phyloP scores from a whole-genome alignment of 2,329 filamentous ascomycete genomes.

The Leptographium lundbergii region DNA sequence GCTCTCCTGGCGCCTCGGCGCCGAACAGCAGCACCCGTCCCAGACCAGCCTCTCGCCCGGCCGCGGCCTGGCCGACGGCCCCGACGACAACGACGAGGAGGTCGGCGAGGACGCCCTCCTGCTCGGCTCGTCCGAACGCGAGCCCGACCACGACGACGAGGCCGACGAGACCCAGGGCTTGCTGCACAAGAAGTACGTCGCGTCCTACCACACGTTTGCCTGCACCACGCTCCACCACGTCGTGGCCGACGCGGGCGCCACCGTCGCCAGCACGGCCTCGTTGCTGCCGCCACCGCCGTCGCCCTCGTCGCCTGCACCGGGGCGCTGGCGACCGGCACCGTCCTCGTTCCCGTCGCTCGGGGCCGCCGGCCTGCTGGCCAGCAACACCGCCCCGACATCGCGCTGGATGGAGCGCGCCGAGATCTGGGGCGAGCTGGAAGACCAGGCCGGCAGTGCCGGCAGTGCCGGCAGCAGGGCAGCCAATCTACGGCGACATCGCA shows the following conservation, averaged over 20 bases:
- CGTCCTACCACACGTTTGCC: conserved; percentile 36
- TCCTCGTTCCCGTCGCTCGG: conserved; percentile 1
- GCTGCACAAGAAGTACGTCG: conserved; percentile 11
- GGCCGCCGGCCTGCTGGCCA: neutral
- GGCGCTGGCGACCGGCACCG: conserved; percentile 25
- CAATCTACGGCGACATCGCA: conserved; percentile 26
- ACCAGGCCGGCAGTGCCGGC: conserved; percentile 37
- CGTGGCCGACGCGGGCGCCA: neutral
- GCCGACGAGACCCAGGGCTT: conserved; percentile 14
- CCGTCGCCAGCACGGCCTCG: neutral
- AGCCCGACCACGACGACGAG: conserved; percentile 18
- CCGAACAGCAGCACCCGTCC: conserved; percentile 42
- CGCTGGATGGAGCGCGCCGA: conserved; percentile 58
- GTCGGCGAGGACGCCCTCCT: conserved; percentile 39
- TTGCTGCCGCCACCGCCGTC: neutral
- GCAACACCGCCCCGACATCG: conserved; percentile 1
- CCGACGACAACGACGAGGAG: conserved; percentile 34
- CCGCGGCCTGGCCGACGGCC: conserved; percentile 65
- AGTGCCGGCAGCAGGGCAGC: conserved; percentile 26
- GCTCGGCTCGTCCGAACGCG: conserved; percentile 32
- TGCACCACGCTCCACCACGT: neutral
- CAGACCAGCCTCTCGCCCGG: conserved; percentile 69
- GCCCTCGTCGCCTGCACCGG: conserved; percentile 14
- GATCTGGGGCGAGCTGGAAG: conserved; percentile 82
- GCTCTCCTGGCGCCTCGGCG: conserved; percentile 84